These are phyloP conservation scores for Candida nanaspora DNA, from an alignment of 805 yeast species.

Conservation along the genomic window DNA sequence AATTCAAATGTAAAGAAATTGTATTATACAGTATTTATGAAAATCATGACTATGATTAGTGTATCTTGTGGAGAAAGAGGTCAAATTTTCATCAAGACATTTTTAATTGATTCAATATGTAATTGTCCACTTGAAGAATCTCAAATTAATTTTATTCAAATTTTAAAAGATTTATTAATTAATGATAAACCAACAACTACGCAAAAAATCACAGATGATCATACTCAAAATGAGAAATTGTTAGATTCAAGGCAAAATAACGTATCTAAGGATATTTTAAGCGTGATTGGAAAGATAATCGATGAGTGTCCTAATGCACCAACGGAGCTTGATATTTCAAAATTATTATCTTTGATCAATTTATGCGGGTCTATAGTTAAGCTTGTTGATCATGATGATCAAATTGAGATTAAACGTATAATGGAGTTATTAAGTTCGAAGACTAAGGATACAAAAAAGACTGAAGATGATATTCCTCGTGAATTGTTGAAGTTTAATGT, in stretches of 20 bases:
- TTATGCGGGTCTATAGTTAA: not conserved
- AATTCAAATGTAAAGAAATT: conserved; percentile 20
- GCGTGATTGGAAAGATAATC: not conserved
- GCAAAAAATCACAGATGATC: too few species aligned
- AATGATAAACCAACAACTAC: not conserved
- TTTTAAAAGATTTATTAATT: conserved; percentile 59
- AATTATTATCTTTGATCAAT: not conserved
- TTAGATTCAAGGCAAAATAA: not conserved
- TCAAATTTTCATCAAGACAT: conserved; percentile 50
- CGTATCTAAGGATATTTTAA: not conserved
- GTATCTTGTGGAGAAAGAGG: not conserved
- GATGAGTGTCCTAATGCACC: not conserved
- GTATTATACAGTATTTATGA: conserved; percentile 55
- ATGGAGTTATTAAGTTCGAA: not conserved
- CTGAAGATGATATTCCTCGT: not conserved
- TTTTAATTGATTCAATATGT: conserved; percentile 55
- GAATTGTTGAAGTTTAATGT: not conserved
- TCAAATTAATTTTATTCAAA: conserved; percentile 53
- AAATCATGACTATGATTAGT: conserved; percentile 50
- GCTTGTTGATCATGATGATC: not conserved
- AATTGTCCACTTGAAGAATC: conserved; percentile 60
- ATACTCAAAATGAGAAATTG: not conserved
- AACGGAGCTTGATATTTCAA: not conserved
- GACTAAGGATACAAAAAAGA: not conserved
- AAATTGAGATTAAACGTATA: not conserved